These are phyloP conservation scores for Eutrema japonicum DNA, from an alignment of 345 rosid species.

Conservation along the genomic window DNA sequence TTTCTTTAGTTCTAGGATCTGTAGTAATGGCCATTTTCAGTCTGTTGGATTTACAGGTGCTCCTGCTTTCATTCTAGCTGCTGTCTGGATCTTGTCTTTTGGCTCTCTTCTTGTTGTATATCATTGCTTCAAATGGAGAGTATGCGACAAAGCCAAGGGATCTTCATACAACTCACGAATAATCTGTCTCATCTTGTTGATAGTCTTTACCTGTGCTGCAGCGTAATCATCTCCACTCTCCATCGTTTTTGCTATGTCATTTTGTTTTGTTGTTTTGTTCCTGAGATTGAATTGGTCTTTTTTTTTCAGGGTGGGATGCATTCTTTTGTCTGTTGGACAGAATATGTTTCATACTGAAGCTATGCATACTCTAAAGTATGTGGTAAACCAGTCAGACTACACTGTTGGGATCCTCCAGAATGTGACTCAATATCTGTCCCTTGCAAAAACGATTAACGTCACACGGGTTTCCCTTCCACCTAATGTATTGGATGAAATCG, in stretches of 20 bases:
- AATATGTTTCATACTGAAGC: slow-evolving; percentile 77
- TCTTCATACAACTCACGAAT: slow-evolving; percentile 48
- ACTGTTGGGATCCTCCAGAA: slow-evolving; percentile 79
- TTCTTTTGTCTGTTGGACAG: slow-evolving; percentile 92
- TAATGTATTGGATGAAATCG: slow-evolving; percentile 69
- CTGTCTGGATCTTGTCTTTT: slow-evolving; percentile 79
- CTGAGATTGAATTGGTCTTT: slow-evolving; percentile 15
- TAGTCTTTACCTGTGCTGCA: slow-evolving; percentile 81
- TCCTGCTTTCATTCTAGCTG: slow-evolving; percentile 72
- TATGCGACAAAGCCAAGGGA: slow-evolving; percentile 57
- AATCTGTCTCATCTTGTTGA: slow-evolving; percentile 73
- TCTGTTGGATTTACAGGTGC: slow-evolving; percentile 98
- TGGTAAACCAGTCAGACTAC: slow-evolving; percentile 93
- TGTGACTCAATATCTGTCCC: slow-evolving; percentile 83
- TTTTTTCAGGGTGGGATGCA: slow-evolving; percentile 76
- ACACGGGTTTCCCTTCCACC: slow-evolving; percentile 81
- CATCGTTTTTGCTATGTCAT: background rate
- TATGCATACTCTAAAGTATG: slow-evolving; percentile 75
- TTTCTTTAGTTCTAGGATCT: slow-evolving; percentile 8
- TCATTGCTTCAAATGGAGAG: slow-evolving; percentile 72
- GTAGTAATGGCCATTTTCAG: slow-evolving; percentile 46
- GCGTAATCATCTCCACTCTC: slow-evolving; percentile 60
- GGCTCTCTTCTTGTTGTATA: slow-evolving; percentile 73
- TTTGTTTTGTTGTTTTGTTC: slow-evolving; percentile 12
- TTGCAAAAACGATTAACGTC: slow-evolving; percentile 86